Evolutionary conservation across 805 yeast species (phyloP).

Genomic region (Metschnikowia aberdeeniae): DNA sequence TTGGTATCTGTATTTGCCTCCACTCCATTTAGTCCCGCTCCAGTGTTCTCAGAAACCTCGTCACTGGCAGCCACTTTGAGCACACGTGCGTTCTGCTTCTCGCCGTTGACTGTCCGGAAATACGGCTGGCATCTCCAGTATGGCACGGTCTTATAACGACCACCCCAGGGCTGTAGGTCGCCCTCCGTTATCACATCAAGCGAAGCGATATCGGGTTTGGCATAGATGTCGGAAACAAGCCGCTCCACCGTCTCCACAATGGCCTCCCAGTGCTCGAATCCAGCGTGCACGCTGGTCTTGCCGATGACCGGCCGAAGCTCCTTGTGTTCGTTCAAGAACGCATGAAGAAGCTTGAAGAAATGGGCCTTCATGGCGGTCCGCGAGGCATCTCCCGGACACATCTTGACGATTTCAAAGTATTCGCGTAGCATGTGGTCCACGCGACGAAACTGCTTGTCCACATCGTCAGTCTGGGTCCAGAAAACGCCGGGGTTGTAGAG

Average conservation of each 20-base stretch:
- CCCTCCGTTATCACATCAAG: slow-evolving; percentile 56
- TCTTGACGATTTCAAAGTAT: slow-evolving; percentile 77
- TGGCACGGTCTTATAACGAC: slow-evolving; percentile 74
- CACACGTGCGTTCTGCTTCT: slow-evolving; percentile 36
- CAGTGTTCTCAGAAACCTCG: slow-evolving; percentile 11
- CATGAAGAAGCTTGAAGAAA: slow-evolving; percentile 78
- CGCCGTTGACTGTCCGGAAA: slow-evolving; percentile 86
- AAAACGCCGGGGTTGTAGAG: slow-evolving; percentile 91
- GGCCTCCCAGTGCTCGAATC: slow-evolving; percentile 41
- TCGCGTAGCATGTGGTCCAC: slow-evolving; percentile 81
- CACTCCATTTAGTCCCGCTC: slow-evolving; percentile 1
- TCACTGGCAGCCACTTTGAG: slow-evolving; percentile 36
- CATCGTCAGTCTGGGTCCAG: slow-evolving; percentile 48
- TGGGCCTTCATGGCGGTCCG: slow-evolving; percentile 86
- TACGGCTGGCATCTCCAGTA: slow-evolving; percentile 97
- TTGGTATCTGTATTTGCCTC: neutral
- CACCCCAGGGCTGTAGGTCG: slow-evolving; percentile 67
- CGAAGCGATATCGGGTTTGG: slow-evolving; percentile 47
- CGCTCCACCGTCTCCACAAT: slow-evolving; percentile 64
- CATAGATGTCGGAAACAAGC: slow-evolving; percentile 55
- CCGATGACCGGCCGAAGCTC: slow-evolving; percentile 78
- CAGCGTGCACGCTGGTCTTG: slow-evolving; percentile 36
- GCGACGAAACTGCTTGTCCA: slow-evolving; percentile 72
- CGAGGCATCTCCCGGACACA: slow-evolving; percentile 65
- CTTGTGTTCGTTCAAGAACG: slow-evolving; percentile 72